Percentiles rank a stretch among this genome's conserved stretches.
These are phyloP conservation scores for Xylaria venustula DNA, from an alignment of 495 filamentous ascomycete genomes.

Conservation along the genomic window DNA sequence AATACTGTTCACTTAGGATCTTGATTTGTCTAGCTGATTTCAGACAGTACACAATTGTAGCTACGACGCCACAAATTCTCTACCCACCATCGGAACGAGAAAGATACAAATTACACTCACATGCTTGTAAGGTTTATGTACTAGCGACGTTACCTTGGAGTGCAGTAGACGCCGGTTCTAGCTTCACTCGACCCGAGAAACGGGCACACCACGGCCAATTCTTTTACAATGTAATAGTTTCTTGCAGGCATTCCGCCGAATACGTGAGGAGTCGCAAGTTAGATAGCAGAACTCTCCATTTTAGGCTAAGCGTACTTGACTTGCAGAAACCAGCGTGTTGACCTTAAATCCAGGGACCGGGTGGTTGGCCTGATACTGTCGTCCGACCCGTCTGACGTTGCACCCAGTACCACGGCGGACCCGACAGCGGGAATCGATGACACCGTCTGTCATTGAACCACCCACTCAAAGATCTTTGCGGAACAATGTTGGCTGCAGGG, in stretches of 20 bases:
- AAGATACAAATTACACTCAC: no score
- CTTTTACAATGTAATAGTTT: not conserved
- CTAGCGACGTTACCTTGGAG: no score
- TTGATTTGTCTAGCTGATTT: no score
- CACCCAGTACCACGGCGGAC: not conserved
- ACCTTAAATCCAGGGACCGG: not conserved
- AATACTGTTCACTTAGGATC: no score
- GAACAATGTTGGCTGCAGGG: not conserved
- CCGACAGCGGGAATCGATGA: not conserved
- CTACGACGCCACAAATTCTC: no score
- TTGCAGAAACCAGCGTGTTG: not conserved
- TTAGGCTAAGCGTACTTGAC: not conserved
- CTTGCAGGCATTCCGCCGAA: not conserved
- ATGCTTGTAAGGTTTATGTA: no score
- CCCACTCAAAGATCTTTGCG: not conserved
- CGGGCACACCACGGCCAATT: conserved; percentile 5
- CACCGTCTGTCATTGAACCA: not conserved
- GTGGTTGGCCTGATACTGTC: not conserved
- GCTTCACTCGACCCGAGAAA: not conserved
- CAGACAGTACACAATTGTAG: no score
- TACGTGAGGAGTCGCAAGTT: no score
- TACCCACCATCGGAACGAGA: no score
- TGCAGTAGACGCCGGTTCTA: not conserved
- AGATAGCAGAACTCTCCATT: no score
- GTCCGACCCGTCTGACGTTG: not conserved